phyloP scores from a whole-genome alignment of 176 grass and related monocot species.

The Saccharum officinarum region DNA sequence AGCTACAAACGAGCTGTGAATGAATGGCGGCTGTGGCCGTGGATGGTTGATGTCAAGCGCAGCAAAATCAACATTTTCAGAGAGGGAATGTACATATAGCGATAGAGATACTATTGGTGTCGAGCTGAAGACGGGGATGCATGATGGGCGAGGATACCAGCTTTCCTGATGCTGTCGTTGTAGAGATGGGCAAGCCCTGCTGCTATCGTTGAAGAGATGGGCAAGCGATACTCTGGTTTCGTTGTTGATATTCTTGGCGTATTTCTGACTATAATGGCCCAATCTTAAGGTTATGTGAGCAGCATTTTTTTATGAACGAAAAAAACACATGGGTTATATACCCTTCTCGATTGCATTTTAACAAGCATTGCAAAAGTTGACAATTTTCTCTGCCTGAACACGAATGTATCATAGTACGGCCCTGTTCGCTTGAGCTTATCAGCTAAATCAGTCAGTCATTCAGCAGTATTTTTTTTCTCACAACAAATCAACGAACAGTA shows the following conservation, averaged over 20 bases:
- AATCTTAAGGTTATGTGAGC: slow-evolving; percentile 38
- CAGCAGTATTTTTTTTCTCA: no score
- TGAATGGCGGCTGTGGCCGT: neutral
- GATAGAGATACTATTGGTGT: slow-evolving; percentile 31
- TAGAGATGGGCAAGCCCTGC: slow-evolving; percentile 21
- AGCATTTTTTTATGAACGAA: slow-evolving; percentile 26
- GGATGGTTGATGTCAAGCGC: neutral
- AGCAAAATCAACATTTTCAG: slow-evolving; percentile 1
- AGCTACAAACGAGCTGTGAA: neutral
- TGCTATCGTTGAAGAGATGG: slow-evolving; percentile 32
- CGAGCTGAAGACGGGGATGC: slow-evolving; percentile 9
- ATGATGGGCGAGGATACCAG: neutral
- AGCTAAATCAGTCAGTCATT: no score
- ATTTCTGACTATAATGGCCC: slow-evolving; percentile 28
- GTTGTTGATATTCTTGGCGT: slow-evolving; percentile 33
- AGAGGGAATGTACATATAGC: slow-evolving; percentile 40
- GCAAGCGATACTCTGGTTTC: slow-evolving; percentile 5
- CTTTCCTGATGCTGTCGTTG: slow-evolving; percentile 37
- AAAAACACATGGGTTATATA: neutral
- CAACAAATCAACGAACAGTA: no score
- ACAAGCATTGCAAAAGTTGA: neutral
- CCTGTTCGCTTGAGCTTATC: no score
- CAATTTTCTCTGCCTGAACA: neutral
- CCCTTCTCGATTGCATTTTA: slow-evolving; percentile 2
- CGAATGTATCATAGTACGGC: neutral